Percentiles rank a stretch among this genome's conserved stretches.
These are phyloP conservation scores for Xylariaceae sp. DNA, from an alignment of 2,329 filamentous ascomycete species.

Conservation along the genomic window DNA sequence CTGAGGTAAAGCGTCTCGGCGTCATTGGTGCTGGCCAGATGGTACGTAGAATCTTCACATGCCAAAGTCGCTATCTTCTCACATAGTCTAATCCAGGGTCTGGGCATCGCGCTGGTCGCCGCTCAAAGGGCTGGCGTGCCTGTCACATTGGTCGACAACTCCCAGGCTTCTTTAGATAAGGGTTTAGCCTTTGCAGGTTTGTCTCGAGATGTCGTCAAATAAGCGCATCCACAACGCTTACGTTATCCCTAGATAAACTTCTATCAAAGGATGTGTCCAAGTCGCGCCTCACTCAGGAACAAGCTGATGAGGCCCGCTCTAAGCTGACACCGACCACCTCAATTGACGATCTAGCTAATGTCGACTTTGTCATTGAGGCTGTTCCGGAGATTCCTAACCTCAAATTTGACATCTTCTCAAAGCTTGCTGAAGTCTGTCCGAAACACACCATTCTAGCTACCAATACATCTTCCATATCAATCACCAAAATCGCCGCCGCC, in stretches of 20 bases:
- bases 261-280: conserved; percentile 91
- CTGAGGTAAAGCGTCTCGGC: conserved; percentile 80
- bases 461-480: conserved; percentile 98
- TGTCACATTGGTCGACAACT: conserved; percentile 81
- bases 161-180: conserved; percentile 80
- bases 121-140: conserved; percentile 78
- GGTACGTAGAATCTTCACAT: conserved; percentile 51
- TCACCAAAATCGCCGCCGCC: conserved; percentile 89
- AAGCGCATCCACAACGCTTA: neutral
- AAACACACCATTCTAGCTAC: conserved; percentile 88
- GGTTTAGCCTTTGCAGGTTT: conserved; percentile 82
- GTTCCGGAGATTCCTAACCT: conserved; percentile 87
- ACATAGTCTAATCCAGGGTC: conserved; percentile 55
- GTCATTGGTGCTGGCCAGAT: conserved; percentile 95
- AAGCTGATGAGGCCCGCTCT: conserved; percentile 68
- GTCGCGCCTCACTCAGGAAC: conserved; percentile 74
- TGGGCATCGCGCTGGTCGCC: conserved; percentile 93
- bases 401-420: conserved; percentile 82
- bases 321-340: conserved; percentile 67
- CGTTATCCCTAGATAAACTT: conserved; percentile 66
- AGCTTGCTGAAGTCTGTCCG: conserved; percentile 76
- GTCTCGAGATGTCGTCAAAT: conserved; percentile 22
- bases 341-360: conserved; percentile 72
- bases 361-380: conserved; percentile 96
- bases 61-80: conserved; percentile 21